Evolutionary conservation across 352 stramenopile genomes (phyloP), one percentile per base, ranked within the genome.

Genomic region (Phytophthora foliorum): DNA sequence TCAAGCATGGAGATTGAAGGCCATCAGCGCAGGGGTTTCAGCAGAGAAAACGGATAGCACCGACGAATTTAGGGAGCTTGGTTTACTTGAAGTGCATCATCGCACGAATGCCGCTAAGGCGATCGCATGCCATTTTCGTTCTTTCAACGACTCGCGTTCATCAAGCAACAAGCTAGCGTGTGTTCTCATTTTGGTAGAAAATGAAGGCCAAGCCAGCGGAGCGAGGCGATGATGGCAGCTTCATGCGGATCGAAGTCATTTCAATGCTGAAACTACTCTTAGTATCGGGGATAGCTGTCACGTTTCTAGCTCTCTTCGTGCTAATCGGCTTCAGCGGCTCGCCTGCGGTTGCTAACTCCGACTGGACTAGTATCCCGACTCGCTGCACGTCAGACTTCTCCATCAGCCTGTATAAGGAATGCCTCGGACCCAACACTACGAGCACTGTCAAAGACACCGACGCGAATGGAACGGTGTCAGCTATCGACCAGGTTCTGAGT

Each of bases 181-280:
- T 32, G 29, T 10, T 32, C 29, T 19, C 19, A 34, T 36, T 45
- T 42, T 29, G 19, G 39, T 16, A 27, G 34, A 58, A 53, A 39
- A 78, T 80, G 69, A 84, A 81, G 62, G n/a, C 57, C 9, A 67
- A 63, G 56, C 4, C 56, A 1, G 46, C 45, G 6, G 29, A 69
- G 27, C 19, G 57, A 19, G 57, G 56, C 0, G 52, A 72, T 5
- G 80, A 85, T 54, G 78, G 79, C 36, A 85, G 77, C 52, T 90
- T 90, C 49, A 90, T 87, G 80, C 70, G 78, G 29, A 84, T 90
- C 39, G 82, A 90, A 45, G 80, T 89, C 31, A 74, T 86, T 13
- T 87, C 82, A 16, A 79, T 87, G 69, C 61, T 88, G 57, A 90
- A 90, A 63, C 56, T 90, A 16, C 34, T 75, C 6, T 42, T 71